Percentiles rank a stretch among this genome's conserved stretches.
These are phyloP conservation scores for Arthrobotrys sphaeroides DNA, from an alignment of 2,329 filamentous ascomycete species.

Conservation along the genomic window DNA sequence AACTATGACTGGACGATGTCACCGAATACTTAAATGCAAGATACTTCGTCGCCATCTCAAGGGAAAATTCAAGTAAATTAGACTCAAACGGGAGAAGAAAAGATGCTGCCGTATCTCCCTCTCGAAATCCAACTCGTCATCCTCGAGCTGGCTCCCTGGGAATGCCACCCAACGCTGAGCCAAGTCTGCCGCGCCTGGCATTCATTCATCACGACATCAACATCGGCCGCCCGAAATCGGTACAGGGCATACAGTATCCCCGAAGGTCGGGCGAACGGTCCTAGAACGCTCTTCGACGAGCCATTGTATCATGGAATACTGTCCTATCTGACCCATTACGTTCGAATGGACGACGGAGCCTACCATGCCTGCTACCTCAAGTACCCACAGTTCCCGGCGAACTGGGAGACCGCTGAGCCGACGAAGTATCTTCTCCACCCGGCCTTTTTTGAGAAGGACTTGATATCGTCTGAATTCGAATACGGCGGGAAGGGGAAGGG, in stretches of 20 bases:
- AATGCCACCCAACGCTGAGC: background rate
- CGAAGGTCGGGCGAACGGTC: background rate
- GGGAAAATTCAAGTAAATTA: no score
- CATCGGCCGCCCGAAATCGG: background rate
- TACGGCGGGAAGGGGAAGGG: background rate
- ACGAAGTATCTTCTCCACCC: background rate
- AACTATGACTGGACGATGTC: no score
- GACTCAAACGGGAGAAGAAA: background rate
- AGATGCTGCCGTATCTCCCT: background rate
- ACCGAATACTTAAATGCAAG: no score
- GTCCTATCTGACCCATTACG: background rate
- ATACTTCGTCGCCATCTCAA: no score
- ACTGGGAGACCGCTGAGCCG: no score
- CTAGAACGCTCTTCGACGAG: background rate
- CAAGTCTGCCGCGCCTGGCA: constrained; percentile 4
- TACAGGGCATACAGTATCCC: background rate
- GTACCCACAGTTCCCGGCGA: background rate
- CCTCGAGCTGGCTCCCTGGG: constrained; percentile 5
- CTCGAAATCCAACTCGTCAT: constrained; percentile 15
- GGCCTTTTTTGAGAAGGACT: background rate
- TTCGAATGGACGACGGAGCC: background rate
- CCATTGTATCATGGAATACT: background rate
- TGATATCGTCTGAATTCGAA: background rate
- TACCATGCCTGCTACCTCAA: background rate
- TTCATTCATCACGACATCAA: background rate